A percentile compares a stretch with the other conserved stretches of the same genome.
phyloP scores from a whole-genome alignment of 768 basidiomycete genomes.

The Podaxis pistillaris region DNA sequence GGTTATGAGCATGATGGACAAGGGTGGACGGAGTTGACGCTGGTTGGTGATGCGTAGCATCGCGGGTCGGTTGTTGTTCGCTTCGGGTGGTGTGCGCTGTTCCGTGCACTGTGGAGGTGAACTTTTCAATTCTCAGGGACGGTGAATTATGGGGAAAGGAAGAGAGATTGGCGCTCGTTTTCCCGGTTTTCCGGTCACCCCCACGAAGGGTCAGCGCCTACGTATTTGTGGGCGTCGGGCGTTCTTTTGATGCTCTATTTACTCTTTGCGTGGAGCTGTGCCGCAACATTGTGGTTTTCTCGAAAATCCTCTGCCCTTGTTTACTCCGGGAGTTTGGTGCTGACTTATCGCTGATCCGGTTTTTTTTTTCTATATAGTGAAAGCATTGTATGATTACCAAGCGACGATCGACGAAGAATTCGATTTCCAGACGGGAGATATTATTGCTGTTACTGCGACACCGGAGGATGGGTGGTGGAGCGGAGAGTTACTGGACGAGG shows the following conservation, averaged over 20 bases:
- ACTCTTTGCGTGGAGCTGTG: too few species aligned
- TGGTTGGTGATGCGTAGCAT: background rate
- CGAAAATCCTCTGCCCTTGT: background rate
- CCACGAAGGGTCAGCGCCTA: background rate
- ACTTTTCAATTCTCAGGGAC: background rate
- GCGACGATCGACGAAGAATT: conserved; percentile 92
- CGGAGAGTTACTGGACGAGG: conserved; percentile 80
- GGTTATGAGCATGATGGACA: background rate
- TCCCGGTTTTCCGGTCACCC: background rate
- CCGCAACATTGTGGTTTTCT: too few species aligned
- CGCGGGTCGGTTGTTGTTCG: background rate
- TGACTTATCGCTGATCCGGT: background rate
- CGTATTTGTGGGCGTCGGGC: background rate
- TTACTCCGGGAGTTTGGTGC: background rate
- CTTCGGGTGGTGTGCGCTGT: background rate
- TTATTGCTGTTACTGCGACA: conserved; percentile 92
- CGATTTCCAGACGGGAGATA: conserved; percentile 92
- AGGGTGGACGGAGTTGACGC: background rate
- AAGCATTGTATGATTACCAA: conserved; percentile 84
- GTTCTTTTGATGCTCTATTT: too few species aligned
- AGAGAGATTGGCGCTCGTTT: background rate
- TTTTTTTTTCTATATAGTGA: conserved; percentile 47
- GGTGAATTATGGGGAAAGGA: background rate
- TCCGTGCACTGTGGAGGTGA: background rate
- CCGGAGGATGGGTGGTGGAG: conserved; percentile 99